phyloP scores from a whole-genome alignment of 129 eudicot genomes.

The Helianthus tuberosus region DNA sequence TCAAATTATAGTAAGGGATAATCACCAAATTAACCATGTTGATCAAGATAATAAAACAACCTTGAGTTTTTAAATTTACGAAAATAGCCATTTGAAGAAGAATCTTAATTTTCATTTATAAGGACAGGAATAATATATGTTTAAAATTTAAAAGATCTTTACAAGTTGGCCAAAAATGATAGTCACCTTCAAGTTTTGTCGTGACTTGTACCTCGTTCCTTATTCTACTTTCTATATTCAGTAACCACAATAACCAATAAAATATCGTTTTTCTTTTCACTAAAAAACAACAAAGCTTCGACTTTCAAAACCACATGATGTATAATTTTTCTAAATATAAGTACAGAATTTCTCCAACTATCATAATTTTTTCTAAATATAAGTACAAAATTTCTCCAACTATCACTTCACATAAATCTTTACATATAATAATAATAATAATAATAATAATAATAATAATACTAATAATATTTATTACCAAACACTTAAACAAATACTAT shows the following conservation, averaged over 20 bases:
- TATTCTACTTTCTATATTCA: neutral
- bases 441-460: no score
- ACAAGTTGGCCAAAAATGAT: no score
- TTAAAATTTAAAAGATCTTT: no score
- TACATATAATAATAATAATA: neutral
- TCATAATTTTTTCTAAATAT: neutral
- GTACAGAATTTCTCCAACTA: neutral
- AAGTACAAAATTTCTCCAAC: neutral
- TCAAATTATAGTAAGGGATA: no score
- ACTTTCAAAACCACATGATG: neutral
- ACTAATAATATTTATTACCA: neutral
- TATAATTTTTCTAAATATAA: neutral
- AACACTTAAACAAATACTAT: neutral
- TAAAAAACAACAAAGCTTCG: neutral
- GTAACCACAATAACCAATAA: neutral
- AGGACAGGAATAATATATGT: no score
- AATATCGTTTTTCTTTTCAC: neutral
- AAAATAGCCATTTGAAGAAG: no score
- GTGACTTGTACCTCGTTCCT: no score
- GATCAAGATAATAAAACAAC: no score
- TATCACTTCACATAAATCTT: neutral
- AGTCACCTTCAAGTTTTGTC: no score
- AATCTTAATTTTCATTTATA: no score
- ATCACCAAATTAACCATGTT: no score
- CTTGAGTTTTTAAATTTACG: no score